Base-by-base conservation (phyloP, 345 rosid genomes). In the Camelina sativa region DNA sequence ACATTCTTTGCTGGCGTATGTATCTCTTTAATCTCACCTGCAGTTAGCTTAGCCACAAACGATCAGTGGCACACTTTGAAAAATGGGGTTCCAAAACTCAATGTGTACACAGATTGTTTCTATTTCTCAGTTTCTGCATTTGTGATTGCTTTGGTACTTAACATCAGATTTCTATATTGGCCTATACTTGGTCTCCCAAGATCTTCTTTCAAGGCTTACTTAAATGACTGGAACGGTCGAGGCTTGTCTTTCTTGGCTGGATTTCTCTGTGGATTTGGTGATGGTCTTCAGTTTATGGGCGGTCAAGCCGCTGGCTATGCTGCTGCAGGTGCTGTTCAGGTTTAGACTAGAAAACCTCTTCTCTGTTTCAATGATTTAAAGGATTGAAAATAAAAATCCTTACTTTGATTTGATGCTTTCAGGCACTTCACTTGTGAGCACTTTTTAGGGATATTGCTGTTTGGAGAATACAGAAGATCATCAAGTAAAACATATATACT, bases 241-340 rank as follows among this genome's bases (percentile, higher is more conserved):
- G 88, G 96, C 19, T 93, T 88, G 97, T 89, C 98, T 34, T 50
- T 91, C 50, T 71, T 86, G 76, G 96, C 98, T 8, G 97, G 97
- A 4, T 75, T 93, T 44, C 76, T 93, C 6, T 93, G 93, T 72
- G 97, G 97, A 1, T 82, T 91, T 48, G 97, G 97, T 0, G 83
- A 90, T 17, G 98, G 97, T 65, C 91, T 89, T 65, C 93, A 89
- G 79, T 92, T 90, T 54, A 90, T 90, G 89, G 93, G 91, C 0
- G 98, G 98, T 60, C 91, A 93, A 78, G 93, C 98, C 2, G 93
- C 93, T 46, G 97, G 96, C 17, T 93, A 93, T 69, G 98, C 93
- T 37, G 97, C 96, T 6, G 96, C 98, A 35, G 92, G 85, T 67
- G 88, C 92, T 22, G 93, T 93, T 74, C 97, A 88, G 92, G 93